These are phyloP conservation scores for Verticillium nubilum DNA, from an alignment of 2,329 filamentous ascomycete genomes.

Conservation along the genomic window DNA sequence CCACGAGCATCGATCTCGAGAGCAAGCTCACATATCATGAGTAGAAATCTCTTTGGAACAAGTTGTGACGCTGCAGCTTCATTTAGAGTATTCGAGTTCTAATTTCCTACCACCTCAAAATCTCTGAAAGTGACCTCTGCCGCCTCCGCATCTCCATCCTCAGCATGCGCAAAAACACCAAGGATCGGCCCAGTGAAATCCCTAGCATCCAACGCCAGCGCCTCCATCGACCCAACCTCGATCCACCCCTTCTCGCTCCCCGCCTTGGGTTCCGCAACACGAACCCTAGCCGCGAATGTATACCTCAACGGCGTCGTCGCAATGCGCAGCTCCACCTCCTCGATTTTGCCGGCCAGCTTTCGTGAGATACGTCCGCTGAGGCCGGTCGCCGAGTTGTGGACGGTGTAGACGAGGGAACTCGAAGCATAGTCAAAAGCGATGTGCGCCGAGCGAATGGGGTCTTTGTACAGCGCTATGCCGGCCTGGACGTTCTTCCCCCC, in stretches of 20 bases:
- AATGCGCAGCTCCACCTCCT: neutral
- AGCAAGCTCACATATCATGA: too few relatives aligned
- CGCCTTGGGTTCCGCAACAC: neutral
- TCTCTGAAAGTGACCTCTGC: neutral
- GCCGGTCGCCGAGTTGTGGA: neutral
- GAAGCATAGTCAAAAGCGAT: neutral
- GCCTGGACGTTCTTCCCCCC: neutral
- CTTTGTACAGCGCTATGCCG: constrained; percentile 6
- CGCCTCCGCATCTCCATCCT: neutral
- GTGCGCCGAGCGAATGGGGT: constrained; percentile 2
- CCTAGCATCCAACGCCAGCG: neutral
- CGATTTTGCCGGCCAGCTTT: neutral
- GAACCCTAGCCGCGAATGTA: neutral
- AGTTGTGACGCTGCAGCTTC: too few relatives aligned
- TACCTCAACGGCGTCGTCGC: neutral
- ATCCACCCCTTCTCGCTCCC: neutral
- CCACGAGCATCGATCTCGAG: too few relatives aligned
- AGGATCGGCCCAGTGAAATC: constrained; percentile 1
- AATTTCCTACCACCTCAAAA: neutral
- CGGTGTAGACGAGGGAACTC: neutral
- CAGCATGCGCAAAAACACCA: neutral
- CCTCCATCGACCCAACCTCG: neutral
- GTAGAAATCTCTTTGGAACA: too few relatives aligned
- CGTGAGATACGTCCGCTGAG: neutral
- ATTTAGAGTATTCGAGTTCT: too few relatives aligned